Conservation (phyloP, 2,329 filamentous ascomycete species). For the Apiospora koreana region DNA sequence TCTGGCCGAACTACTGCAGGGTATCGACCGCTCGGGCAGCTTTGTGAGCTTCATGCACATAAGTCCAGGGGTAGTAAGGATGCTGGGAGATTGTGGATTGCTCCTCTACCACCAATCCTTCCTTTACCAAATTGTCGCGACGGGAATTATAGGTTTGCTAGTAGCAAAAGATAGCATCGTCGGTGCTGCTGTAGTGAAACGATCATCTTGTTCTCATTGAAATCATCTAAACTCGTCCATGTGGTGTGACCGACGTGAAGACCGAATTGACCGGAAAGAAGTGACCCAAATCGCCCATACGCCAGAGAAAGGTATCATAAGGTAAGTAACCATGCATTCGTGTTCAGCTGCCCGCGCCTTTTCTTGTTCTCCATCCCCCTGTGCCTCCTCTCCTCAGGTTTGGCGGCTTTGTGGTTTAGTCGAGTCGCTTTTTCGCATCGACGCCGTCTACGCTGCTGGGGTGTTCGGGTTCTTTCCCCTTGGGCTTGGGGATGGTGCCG, state of each 20-base stretch:
- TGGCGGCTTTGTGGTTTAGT: slow-evolving; percentile 22
- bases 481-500: slow-evolving; percentile 16
- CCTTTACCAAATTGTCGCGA: background rate
- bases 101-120: background rate
- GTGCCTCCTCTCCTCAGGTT: background rate
- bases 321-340: background rate
- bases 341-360: background rate
- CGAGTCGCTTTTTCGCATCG: slow-evolving; percentile 35
- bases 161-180: background rate
- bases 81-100: background rate
- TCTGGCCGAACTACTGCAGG: background rate
- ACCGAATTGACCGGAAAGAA: slow-evolving; percentile 14
- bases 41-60: background rate
- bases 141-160: background rate
- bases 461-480: slow-evolving; percentile 26
- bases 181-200: slow-evolving; percentile 4
- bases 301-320: slow-evolving; percentile 23
- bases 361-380: background rate
- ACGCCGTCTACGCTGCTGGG: slow-evolving; percentile 27
- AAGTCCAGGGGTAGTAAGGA: background rate
- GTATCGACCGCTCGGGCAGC: background rate
- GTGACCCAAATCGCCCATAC: slow-evolving; percentile 10
- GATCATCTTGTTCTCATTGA: slow-evolving; percentile 15
- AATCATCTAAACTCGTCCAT: slow-evolving; percentile 23
- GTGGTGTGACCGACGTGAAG: slow-evolving; percentile 19